A percentile compares a stretch with the other conserved stretches of the same genome.
Conservation (phyloP, 192 early-diverging fungal genomes). For the Backusella macrospora region DNA sequence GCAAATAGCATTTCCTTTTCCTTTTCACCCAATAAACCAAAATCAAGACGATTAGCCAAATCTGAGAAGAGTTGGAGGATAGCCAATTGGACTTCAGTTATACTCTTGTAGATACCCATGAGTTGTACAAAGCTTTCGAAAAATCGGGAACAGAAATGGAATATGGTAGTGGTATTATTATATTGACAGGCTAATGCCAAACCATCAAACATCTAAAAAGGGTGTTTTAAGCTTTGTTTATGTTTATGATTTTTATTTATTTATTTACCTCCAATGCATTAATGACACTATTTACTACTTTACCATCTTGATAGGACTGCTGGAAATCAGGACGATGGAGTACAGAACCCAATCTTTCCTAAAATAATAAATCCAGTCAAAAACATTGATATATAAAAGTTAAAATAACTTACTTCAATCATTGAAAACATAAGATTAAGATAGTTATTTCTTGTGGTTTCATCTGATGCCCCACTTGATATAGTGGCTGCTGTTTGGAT, state of each 20-base stretch:
- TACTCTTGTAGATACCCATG: slow-evolving; percentile 65
- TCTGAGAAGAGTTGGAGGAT: slow-evolving; percentile 63
- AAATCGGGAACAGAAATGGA: slow-evolving; percentile 53
- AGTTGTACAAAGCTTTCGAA: slow-evolving; percentile 67
- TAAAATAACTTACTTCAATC: slow-evolving; percentile 49
- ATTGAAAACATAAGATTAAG: slow-evolving; percentile 56
- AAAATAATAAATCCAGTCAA: background rate
- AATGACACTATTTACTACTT: slow-evolving; percentile 60
- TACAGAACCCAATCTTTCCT: slow-evolving; percentile 58
- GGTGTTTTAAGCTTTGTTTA: background rate
- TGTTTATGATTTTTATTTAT: background rate
- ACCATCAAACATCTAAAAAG: slow-evolving; percentile 72
- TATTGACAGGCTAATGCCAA: slow-evolving; percentile 68
- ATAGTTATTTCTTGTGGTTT: slow-evolving; percentile 55
- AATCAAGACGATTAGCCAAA: slow-evolving; percentile 53
- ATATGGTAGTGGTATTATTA: slow-evolving; percentile 63
- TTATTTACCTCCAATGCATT: slow-evolving; percentile 65
- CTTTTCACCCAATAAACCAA: slow-evolving; percentile 42
- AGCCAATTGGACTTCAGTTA: slow-evolving; percentile 65
- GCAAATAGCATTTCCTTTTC: slow-evolving; percentile 54
- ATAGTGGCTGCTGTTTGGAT: slow-evolving; percentile 67
- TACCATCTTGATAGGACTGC: slow-evolving; percentile 53
- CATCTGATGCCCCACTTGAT: slow-evolving; percentile 54
- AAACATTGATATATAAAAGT: background rate
- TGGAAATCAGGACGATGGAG: slow-evolving; percentile 62